A percentile compares a stretch with the other conserved stretches of the same genome.
Conservation (phyloP, 345 rosid genomes). For the Gossypium australe region DNA sequence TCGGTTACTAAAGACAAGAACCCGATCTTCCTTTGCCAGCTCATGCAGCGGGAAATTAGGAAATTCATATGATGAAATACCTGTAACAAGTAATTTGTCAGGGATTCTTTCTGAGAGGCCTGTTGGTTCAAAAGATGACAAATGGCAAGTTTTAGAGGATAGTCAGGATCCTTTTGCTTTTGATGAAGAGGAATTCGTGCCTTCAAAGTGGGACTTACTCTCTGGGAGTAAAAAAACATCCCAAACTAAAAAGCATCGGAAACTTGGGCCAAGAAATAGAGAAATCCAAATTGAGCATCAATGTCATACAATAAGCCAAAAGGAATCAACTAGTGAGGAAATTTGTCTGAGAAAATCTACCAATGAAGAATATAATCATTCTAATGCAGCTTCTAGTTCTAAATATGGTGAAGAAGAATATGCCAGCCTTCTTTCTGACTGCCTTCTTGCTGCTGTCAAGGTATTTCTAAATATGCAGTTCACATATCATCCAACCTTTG, state of each 20-base stretch:
- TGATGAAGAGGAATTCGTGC: constrained; percentile 66
- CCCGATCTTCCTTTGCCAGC: constrained; percentile 43
- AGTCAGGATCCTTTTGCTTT: constrained; percentile 81
- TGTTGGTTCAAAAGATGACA: constrained; percentile 25
- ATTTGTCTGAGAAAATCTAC: constrained; percentile 31
- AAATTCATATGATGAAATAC: constrained; percentile 34
- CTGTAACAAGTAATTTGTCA: constrained; percentile 32
- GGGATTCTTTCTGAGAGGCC: constrained; percentile 33
- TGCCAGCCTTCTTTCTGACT: constrained; percentile 59
- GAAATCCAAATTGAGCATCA: constrained; percentile 33
- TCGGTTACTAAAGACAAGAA: constrained; percentile 36
- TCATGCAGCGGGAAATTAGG: constrained; percentile 43
- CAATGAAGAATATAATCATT: constrained; percentile 25
- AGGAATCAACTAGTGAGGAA: constrained; percentile 36
- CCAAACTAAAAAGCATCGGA: constrained; percentile 31
- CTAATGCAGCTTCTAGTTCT: constrained; percentile 34
- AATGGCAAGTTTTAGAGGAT: constrained; percentile 36
- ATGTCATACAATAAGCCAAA: constrained; percentile 33
- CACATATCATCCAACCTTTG: neutral
- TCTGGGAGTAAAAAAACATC: constrained; percentile 46
- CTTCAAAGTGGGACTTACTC: constrained; percentile 69
- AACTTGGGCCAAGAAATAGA: constrained; percentile 27
- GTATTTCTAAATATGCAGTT: constrained; percentile 28
- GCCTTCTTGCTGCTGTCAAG: constrained; percentile 90
- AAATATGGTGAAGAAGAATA: constrained; percentile 44